Percentiles rank a stretch among this genome's conserved stretches.
These are phyloP conservation scores for Ustilago vetiveriae DNA, from an alignment of 1,284 basidiomycete species.

Conservation along the genomic window DNA sequence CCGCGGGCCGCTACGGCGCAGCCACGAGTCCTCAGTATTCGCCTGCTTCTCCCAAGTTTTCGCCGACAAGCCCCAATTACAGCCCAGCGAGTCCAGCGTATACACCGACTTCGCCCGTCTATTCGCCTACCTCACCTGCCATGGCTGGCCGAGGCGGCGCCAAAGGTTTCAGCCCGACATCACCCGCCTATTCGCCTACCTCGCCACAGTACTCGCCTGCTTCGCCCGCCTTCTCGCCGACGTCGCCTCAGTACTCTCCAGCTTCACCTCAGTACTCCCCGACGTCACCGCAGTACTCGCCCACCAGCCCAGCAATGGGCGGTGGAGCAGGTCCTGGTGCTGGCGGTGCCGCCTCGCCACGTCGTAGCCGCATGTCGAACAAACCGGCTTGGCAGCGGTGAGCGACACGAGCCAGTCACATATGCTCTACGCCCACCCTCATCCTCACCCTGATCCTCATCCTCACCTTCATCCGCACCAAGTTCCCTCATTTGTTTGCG, in stretches of 20 bases:
- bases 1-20: constrained; percentile 64
- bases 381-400: constrained; percentile 61
- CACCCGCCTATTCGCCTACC: constrained; percentile 61
- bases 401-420: too few relatives aligned
- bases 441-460: too few relatives aligned
- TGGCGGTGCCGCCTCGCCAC: constrained; percentile 54
- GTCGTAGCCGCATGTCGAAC: constrained; percentile 60
- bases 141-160: constrained; percentile 39
- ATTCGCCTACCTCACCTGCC: constrained; percentile 51
- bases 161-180: constrained; percentile 50
- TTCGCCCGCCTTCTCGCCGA: constrained; percentile 78
- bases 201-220: constrained; percentile 62
- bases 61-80: constrained; percentile 61
- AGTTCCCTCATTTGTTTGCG: background rate
- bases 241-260: constrained; percentile 72
- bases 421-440: too few relatives aligned
- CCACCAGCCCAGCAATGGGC: constrained; percentile 55
- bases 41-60: constrained; percentile 55
- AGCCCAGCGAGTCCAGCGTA: constrained; percentile 70
- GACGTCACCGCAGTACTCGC: constrained; percentile 60
- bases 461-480: too few relatives aligned
- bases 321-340: constrained; percentile 31
- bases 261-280: constrained; percentile 66
- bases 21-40: constrained; percentile 71
- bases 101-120: constrained; percentile 63